Evolutionary conservation across 1,284 basidiomycete genomes (phyloP).

Genomic region (Fomes fomentarius): DNA sequence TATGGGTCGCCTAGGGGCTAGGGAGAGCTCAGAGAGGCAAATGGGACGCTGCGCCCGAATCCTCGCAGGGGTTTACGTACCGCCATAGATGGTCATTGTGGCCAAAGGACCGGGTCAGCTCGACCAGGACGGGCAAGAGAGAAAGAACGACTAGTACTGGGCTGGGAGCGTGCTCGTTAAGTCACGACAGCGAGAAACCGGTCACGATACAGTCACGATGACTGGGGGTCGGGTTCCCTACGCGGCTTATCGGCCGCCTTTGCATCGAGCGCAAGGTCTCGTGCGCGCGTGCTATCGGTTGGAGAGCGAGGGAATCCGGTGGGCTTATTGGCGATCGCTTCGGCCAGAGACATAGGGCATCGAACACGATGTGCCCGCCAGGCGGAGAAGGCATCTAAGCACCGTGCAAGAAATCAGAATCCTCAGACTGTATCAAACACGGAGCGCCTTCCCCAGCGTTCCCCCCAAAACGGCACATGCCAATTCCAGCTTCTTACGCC

Average conservation of each 20-base stretch:
- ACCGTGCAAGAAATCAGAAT: conserved; percentile 22
- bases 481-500: conserved; percentile 5
- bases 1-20: conserved; percentile 9
- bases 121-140: background rate
- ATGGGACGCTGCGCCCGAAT: conserved; percentile 15
- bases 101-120: background rate
- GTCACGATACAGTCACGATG: background rate
- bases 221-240: background rate
- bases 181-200: no score
- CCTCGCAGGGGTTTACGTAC: conserved; percentile 20
- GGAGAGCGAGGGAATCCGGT: conserved; percentile 8
- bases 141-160: background rate
- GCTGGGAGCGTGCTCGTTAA: background rate
- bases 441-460: conserved; percentile 15
- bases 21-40: conserved; percentile 17
- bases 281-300: conserved; percentile 15
- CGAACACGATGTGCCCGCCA: conserved; percentile 17
- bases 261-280: conserved; percentile 2
- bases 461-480: conserved; percentile 6
- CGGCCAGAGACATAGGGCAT: conserved; percentile 5
- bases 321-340: conserved; percentile 15
- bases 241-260: conserved; percentile 16
- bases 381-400: conserved; percentile 9
- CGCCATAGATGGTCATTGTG: conserved; percentile 13
- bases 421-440: conserved; percentile 16